Conservation (phyloP, 257 asterid genomes). For the Fraxinus quadrangulata region DNA sequence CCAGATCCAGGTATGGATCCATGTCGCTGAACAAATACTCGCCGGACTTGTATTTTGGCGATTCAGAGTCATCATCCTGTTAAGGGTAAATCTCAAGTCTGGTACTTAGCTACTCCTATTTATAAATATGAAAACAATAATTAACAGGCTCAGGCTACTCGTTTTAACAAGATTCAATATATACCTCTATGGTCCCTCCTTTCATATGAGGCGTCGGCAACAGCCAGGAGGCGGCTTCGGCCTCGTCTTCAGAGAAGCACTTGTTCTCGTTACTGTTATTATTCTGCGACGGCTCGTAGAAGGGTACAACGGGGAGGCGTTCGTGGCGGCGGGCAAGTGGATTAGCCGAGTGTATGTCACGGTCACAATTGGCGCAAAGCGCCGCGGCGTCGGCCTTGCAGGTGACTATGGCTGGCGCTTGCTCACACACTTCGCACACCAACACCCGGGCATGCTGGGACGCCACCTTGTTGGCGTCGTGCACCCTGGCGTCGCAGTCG, state of each 20-base stretch:
- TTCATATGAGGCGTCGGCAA: background rate
- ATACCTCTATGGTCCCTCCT: background rate
- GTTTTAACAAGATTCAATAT: background rate
- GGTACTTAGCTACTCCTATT: background rate
- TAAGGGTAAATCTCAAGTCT: background rate
- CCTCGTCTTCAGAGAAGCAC: background rate
- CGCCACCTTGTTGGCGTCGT: slow-evolving; percentile 24
- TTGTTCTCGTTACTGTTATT: background rate
- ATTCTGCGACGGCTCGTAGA: background rate
- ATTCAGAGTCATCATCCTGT: slow-evolving; percentile 21
- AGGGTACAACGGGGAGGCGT: slow-evolving; percentile 31
- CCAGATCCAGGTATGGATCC: slow-evolving; percentile 17
- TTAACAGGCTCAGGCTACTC: background rate
- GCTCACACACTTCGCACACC: slow-evolving; percentile 65
- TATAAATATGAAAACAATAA: no score
- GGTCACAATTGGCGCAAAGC: slow-evolving; percentile 61
- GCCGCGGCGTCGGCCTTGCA: slow-evolving; percentile 69
- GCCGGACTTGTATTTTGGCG: slow-evolving; percentile 50
- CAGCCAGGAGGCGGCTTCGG: slow-evolving; percentile 14
- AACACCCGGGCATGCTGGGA: slow-evolving; percentile 42
- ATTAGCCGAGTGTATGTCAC: slow-evolving; percentile 64
- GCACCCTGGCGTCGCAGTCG: slow-evolving; percentile 25
- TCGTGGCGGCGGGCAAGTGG: slow-evolving; percentile 67
- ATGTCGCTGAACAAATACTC: background rate
- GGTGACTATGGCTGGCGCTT: slow-evolving; percentile 55